These are phyloP conservation scores for Annona cherimola DNA, from an alignment of 164 flowering plant species.

Conservation along the genomic window DNA sequence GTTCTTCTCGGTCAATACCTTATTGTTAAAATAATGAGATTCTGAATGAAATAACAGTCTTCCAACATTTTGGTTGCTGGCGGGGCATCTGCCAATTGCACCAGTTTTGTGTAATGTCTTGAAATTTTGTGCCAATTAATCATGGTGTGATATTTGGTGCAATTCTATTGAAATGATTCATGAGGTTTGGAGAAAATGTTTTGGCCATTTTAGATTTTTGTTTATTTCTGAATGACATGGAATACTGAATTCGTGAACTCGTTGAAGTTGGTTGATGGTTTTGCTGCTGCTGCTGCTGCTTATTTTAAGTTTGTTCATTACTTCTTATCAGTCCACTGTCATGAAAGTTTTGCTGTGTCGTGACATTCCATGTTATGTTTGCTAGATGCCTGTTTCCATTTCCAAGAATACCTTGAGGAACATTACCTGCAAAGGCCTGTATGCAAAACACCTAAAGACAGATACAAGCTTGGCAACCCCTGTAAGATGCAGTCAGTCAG, in stretches of 20 bases:
- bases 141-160: not conserved
- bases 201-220: not conserved
- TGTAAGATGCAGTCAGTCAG: not conserved
- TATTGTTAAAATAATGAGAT: not conserved
- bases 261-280: not conserved
- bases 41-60: not conserved
- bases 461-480: not conserved
- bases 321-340: too few relatives aligned
- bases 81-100: not conserved
- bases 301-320: too few relatives aligned
- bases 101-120: not conserved
- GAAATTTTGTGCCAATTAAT: not conserved
- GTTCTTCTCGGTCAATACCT: not conserved
- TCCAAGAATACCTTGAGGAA: not conserved
- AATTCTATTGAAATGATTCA: not conserved
- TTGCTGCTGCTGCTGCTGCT: not conserved
- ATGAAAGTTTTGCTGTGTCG: too few relatives aligned
- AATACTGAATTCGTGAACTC: not conserved
- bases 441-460: not conserved
- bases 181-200: not conserved
- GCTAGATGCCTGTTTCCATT: not conserved
- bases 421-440: not conserved
- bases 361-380: too few relatives aligned
- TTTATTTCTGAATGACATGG: not conserved
- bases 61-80: not conserved